Base-by-base conservation (phyloP, 495 filamentous ascomycete species). In the Aspergillus incahuasiensis region DNA sequence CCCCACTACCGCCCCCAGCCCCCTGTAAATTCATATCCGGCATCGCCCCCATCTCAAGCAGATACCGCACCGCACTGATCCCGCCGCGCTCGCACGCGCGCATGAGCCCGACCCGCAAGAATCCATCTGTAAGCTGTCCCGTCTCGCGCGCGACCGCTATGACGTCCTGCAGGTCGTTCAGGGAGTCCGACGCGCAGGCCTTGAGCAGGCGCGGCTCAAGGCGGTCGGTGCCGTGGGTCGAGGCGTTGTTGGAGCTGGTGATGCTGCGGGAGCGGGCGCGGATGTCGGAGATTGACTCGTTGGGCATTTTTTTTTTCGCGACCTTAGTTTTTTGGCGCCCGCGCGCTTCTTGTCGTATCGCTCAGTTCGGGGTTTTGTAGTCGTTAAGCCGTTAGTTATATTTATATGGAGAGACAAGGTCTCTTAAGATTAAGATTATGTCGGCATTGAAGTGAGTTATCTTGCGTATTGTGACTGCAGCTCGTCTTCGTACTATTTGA, bases 171-270 rank as follows among this genome's bases (percentile, higher is more conserved):
- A 79, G 66, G 5, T 67, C 51, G 6, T 74, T 65, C 24, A 70
- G 20, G 45, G 77, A 62, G 55, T 79, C 68, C 39, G 69, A 68
- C 42, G 78, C 77, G 21, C 72, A 75, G 4, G 80, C 78, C 47
- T 77, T 76, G 1, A 82, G 68, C n/a, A 83, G 66, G 8, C 75
- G 72, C 7, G 77, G 79, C 52, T 83, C 80, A 40, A 81, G 68
- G 25, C 80, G 75, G 30, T 78, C 76, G 55, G 6, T 35, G 32
- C 12, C 32, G 32, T 35, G 8, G 32, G 32, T 35, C 32, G 32
- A 28, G 25, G 25, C 25, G 25, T 73, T 67, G 58, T 61, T 64
- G 50, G 75, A 71, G 58, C 71, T 74, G 13, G 66, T 63, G 35
- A 74, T 61, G 56, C 68, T 75, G 18, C 32, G 32, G 12, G 75